Base-by-base conservation (phyloP, 768 basidiomycete species). In the Lyophyllum semitale region DNA sequence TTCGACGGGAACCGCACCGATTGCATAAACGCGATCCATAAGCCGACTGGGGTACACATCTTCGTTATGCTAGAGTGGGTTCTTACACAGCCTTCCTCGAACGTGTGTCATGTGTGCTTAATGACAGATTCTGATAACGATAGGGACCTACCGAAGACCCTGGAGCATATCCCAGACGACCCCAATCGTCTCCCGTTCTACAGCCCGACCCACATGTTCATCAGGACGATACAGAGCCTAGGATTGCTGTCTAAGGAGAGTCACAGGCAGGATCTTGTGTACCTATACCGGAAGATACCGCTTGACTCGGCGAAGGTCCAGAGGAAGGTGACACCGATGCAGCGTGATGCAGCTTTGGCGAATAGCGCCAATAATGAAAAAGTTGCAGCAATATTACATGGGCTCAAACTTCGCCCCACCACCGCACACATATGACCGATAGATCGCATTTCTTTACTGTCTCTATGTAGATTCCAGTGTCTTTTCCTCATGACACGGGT, bases 1-100 rank as follows among this genome's bases (percentile, higher is more conserved):
- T 58, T 58, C 44, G 45, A 48, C 33, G 57, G 57, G 1, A 47
- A 53, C 17, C 51, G 57, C 18, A 58, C 51, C 4, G 57, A 58
- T 18, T 51, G 57, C 25, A 22, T 57, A 22, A 48, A 48, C 40
- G 51, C 47, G 4, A 58, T 58, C 40, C 51, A 58, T 38, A 48
- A 44, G 23, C 51, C 57, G 4, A 53, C 45, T 8, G 40, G 44
- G 3, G 57, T 58, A 23, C 51, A 53, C 23, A 48, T 58, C 51
- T 51, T 38, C 37, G 26, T 58, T 37, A 44, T 53, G 37, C 30
- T 58, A 22, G 49, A 58, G 57, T 58, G 33, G 42, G 57, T 58
- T 30, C 20, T 15, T 17, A 11, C 41, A 46, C 23, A 22, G 30
- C 50, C 38, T 51, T 23, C 5, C 26, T 17, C 8, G 48, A 11